These are phyloP conservation scores for Ophiostoma montium DNA, from an alignment of 2,329 filamentous ascomycete species.

Conservation along the genomic window DNA sequence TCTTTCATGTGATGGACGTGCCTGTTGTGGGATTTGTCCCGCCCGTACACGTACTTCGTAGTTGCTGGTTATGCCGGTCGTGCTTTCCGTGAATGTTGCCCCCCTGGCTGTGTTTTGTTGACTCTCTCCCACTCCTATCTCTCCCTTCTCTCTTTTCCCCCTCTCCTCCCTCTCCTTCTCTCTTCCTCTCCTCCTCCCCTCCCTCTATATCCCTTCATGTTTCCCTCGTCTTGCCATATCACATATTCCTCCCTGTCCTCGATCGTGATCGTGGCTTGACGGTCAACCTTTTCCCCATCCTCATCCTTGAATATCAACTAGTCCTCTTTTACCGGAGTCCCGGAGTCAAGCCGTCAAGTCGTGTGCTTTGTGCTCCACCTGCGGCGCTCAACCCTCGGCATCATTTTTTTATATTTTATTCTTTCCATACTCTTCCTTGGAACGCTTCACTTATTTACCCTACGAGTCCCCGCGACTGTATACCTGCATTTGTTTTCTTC, in stretches of 20 bases:
- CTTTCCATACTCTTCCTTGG: background rate
- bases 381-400: background rate
- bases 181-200: background rate
- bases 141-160: background rate
- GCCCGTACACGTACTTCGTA: background rate
- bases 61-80: background rate
- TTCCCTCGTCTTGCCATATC: background rate
- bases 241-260: background rate
- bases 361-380: background rate
- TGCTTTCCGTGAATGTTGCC: background rate
- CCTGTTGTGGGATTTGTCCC: background rate
- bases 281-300: background rate
- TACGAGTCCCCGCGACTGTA: background rate
- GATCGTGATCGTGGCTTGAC: background rate
- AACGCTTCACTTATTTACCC: background rate
- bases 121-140: background rate
- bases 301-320: background rate
- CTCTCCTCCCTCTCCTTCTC: background rate
- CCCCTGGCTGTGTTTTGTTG: background rate
- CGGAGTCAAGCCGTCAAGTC: background rate
- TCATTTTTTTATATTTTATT: background rate
- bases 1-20: background rate
- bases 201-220: too few species aligned
- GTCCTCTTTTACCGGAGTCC: background rate
- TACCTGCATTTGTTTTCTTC: background rate